phyloP scores from a whole-genome alignment of 306 rosid species.

The Coriaria nepalensis region DNA sequence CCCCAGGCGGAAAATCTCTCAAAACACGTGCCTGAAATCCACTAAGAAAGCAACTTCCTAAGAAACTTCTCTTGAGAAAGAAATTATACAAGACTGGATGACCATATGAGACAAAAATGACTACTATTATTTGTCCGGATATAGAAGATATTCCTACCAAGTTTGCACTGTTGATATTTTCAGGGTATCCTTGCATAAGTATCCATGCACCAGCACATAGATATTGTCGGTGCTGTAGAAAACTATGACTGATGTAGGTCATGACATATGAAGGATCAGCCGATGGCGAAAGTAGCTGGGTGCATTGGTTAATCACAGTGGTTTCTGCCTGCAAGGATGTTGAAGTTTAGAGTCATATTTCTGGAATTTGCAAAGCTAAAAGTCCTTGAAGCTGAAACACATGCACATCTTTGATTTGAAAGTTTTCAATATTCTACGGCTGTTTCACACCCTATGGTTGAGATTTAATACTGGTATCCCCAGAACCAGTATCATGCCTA shows the following conservation, averaged over 20 bases:
- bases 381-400: too few species aligned
- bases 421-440: too few species aligned
- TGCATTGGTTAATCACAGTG: constrained; percentile 88
- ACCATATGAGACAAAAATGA: too few species aligned
- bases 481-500: too few species aligned
- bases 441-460: too few species aligned
- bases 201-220: constrained; percentile 98
- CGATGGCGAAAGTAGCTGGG: constrained; percentile 75
- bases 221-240: constrained; percentile 64
- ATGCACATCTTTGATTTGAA: too few species aligned
- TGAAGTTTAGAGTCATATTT: too few species aligned
- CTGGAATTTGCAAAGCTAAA: too few species aligned
- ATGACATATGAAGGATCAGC: constrained; percentile 74
- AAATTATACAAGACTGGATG: too few species aligned
- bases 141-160: constrained; percentile 42
- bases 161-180: constrained; percentile 64
- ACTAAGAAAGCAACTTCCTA: too few species aligned
- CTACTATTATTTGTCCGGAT: constrained; percentile 14
- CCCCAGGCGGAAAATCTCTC: constrained; percentile 89
- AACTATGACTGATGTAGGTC: constrained; percentile 77
- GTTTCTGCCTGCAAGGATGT: constrained; percentile 85
- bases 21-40: constrained; percentile 68
- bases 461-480: too few species aligned
- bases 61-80: too few species aligned
- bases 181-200: constrained; percentile 86